Conservation (phyloP, 768 basidiomycete genomes). For the Rhodotorula sphaerocarpa region DNA sequence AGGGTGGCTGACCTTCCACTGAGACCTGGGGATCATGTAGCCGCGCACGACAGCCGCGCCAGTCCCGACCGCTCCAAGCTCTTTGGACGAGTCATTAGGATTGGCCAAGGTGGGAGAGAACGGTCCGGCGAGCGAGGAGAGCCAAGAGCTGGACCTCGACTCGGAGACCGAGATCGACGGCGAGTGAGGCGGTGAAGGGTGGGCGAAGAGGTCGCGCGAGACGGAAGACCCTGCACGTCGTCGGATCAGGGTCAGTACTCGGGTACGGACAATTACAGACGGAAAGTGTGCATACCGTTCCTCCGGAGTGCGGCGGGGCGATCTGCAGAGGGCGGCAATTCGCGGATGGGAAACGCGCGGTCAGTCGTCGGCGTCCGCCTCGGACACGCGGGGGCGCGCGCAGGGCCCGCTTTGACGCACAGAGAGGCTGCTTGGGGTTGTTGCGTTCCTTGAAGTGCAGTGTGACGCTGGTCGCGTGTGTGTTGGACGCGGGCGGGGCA, state of each 20-base stretch:
- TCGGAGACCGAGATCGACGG: slow-evolving; percentile 18
- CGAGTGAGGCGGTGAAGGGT: slow-evolving; percentile 14
- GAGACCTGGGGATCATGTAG: slow-evolving; percentile 15
- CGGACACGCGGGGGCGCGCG: background rate
- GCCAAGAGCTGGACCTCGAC: slow-evolving; percentile 18
- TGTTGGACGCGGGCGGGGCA: too few relatives aligned
- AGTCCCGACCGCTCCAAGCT: background rate
- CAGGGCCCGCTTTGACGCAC: background rate
- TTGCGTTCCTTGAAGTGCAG: slow-evolving; percentile 27
- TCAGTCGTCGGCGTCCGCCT: background rate
- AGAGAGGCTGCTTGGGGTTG: slow-evolving; percentile 5
- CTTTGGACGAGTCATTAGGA: background rate
- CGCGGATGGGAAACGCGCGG: background rate
- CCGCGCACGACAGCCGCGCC: slow-evolving; percentile 7
- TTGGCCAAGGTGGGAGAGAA: slow-evolving; percentile 7
- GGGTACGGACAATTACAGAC: background rate
- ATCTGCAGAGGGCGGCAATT: slow-evolving; percentile 7
- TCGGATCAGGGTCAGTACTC: too few relatives aligned
- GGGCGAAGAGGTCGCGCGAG: background rate
- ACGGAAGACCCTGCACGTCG: background rate
- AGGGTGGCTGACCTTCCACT: slow-evolving; percentile 26
- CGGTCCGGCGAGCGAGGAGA: slow-evolving; percentile 12
- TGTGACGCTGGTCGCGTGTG: slow-evolving; percentile 6
- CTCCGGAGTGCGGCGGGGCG: slow-evolving; percentile 24
- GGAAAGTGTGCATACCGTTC: background rate